Conservation (phyloP, 768 basidiomycete genomes). For the Auricularia sp. region DNA sequence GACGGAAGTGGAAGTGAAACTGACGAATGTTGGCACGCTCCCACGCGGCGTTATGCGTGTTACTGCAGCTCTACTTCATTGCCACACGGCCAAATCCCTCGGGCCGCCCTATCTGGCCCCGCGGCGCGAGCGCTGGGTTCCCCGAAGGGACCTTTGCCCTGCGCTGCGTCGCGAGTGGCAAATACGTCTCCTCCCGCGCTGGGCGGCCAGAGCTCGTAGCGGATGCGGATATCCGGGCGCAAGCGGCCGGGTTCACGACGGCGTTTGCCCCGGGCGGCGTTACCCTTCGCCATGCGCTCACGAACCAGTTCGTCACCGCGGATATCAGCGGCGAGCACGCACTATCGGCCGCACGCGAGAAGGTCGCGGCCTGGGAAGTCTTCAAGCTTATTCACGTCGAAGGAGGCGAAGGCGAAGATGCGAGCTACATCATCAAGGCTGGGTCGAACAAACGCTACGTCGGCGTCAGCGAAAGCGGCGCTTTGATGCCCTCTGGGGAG, state of each 20-base stretch:
- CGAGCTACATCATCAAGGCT: constrained; percentile 22
- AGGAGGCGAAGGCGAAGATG: constrained; percentile 13
- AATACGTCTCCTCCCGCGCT: constrained; percentile 15
- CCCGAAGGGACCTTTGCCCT: constrained; percentile 22
- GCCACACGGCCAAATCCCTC: constrained; percentile 21
- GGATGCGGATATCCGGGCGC: constrained; percentile 12
- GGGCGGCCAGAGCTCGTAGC: constrained; percentile 19
- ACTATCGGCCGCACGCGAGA: constrained; percentile 19
- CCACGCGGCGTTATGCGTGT: not conserved
- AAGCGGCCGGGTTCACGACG: constrained; percentile 18
- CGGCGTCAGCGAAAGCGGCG: constrained; percentile 16
- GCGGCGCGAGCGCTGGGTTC: constrained; percentile 14
- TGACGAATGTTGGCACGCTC: not conserved
- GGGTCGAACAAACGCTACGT: constrained; percentile 23
- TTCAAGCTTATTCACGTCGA: constrained; percentile 21
- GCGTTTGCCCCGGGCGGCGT: constrained; percentile 24
- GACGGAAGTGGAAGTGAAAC: not conserved
- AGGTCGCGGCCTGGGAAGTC: constrained; percentile 21
- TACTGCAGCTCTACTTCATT: constrained; percentile 20
- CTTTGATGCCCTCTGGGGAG: constrained; percentile 10
- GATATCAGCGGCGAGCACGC: constrained; percentile 19
- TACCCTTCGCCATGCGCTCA: constrained; percentile 18
- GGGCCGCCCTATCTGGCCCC: constrained; percentile 8
- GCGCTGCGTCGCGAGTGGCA: constrained; percentile 15
- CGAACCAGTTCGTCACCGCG: constrained; percentile 23